Evolutionary conservation across 1,284 basidiomycete species (phyloP).

Genomic region (Athelia psychrophila): DNA sequence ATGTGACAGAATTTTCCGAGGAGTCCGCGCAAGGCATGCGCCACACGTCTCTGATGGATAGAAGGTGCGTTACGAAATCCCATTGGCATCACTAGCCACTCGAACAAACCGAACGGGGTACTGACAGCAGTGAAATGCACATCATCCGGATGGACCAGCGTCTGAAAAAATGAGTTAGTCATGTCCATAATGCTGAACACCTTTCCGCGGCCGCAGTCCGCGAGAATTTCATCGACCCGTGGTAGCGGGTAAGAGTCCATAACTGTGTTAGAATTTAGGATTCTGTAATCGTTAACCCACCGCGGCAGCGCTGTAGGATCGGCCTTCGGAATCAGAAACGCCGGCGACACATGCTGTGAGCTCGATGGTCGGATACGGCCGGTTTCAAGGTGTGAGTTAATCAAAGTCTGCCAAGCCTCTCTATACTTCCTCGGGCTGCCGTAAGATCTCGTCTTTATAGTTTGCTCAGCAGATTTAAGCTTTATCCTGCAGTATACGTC

Average conservation of each 20-base stretch:
- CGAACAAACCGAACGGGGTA: conserved; percentile 13
- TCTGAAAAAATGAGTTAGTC: too few relatives aligned
- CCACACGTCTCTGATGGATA: conserved; percentile 17
- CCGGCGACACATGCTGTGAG: conserved; percentile 2
- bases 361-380: conserved; percentile 8
- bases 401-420: conserved; percentile 9
- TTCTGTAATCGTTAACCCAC: conserved; percentile 16
- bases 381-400: conserved; percentile 8
- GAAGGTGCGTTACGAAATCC: conserved; percentile 21
- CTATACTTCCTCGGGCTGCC: conserved; percentile 7
- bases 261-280: conserved; percentile 18
- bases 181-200: conserved; percentile 8
- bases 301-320: background rate
- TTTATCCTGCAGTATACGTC: conserved; percentile 6
- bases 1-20: conserved; percentile 16
- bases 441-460: conserved; percentile 1
- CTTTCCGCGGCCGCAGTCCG: conserved; percentile 11
- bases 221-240: conserved; percentile 19
- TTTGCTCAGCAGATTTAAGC: conserved; percentile 6
- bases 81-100: conserved; percentile 27
- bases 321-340: conserved; percentile 1
- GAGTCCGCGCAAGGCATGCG: conserved; percentile 7
- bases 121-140: too few relatives aligned
- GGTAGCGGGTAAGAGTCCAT: conserved; percentile 18
- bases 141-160: too few relatives aligned